A percentile compares a stretch with the other conserved stretches of the same genome.
Conservation (phyloP, 345 rosid genomes). For the Salix arbutifolia region DNA sequence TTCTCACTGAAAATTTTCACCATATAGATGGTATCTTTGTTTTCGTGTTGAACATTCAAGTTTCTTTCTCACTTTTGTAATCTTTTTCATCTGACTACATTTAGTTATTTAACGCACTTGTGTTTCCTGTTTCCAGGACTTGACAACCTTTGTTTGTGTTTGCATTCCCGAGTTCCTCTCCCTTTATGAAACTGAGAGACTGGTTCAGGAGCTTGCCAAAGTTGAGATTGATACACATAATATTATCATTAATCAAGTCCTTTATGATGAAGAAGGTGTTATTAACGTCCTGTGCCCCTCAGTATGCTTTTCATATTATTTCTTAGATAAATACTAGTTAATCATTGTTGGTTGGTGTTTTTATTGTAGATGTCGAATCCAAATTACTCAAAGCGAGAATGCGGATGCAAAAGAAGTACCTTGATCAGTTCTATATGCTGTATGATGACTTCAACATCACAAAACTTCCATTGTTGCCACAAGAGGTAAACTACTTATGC, state of each 20-base stretch:
- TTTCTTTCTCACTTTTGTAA: background rate
- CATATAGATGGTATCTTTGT: background rate
- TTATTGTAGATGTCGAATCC: slow-evolving; percentile 65
- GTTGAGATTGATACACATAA: slow-evolving; percentile 97
- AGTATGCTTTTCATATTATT: slow-evolving; percentile 1
- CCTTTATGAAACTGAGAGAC: slow-evolving; percentile 94
- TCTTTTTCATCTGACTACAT: background rate
- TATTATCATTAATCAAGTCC: slow-evolving; percentile 93
- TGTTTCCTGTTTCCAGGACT: slow-evolving; percentile 52
- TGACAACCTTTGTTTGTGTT: slow-evolving; percentile 94
- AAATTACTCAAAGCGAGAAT: slow-evolving; percentile 89
- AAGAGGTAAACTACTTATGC: slow-evolving; percentile 56
- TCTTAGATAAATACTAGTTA: background rate
- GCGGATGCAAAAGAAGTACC: slow-evolving; percentile 97
- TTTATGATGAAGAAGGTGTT: slow-evolving; percentile 82
- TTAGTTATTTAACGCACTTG: slow-evolving; percentile 1
- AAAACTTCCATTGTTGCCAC: slow-evolving; percentile 89
- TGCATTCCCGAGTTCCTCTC: slow-evolving; percentile 99
- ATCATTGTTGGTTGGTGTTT: slow-evolving; percentile 4
- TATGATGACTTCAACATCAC: slow-evolving; percentile 97
- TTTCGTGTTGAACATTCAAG: background rate
- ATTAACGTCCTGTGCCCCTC: background rate
- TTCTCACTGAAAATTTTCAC: background rate
- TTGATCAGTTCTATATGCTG: slow-evolving; percentile 95
- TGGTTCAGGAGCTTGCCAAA: slow-evolving; percentile 97